Conservation (phyloP, 352 stramenopile species). For the Pilasporangium apinafurcum region DNA sequence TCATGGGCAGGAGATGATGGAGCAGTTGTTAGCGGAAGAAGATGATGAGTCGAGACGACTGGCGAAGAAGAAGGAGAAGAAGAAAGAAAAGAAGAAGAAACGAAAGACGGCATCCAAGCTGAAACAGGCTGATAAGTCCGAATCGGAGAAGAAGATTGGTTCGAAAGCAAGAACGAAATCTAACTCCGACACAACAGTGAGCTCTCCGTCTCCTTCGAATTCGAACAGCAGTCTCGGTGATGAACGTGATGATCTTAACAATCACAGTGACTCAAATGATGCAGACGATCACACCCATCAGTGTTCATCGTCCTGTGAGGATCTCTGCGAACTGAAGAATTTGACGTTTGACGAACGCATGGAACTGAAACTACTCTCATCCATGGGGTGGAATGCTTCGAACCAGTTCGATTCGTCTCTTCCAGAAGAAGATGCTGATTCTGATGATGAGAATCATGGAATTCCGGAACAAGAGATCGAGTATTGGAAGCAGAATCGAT, state of each 20-base stretch:
- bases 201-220: slow-evolving; percentile 36
- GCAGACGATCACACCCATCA: slow-evolving; percentile 25
- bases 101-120: slow-evolving; percentile 72
- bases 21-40: slow-evolving; percentile 77
- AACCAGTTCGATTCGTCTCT: slow-evolving; percentile 53
- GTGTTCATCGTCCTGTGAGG: slow-evolving; percentile 46
- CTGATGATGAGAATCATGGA: slow-evolving; percentile 70
- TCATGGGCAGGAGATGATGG: slow-evolving; percentile 85
- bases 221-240: slow-evolving; percentile 21
- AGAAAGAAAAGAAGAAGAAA: slow-evolving; percentile 89
- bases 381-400: slow-evolving; percentile 76
- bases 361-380: slow-evolving; percentile 76
- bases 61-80: slow-evolving; percentile 84
- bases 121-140: slow-evolving; percentile 43
- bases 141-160: slow-evolving; percentile 16
- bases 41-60: slow-evolving; percentile 71
- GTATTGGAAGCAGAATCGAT: slow-evolving; percentile 83
- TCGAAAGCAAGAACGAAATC: too few relatives aligned
- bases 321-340: slow-evolving; percentile 34
- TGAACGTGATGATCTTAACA: slow-evolving; percentile 20
- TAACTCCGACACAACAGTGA: slow-evolving; percentile 13
- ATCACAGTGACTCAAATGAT: slow-evolving; percentile 27
- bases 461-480: slow-evolving; percentile 83
- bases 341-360: slow-evolving; percentile 58
- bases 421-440: slow-evolving; percentile 64